Conservation (phyloP, 192 early-diverging fungal genomes). For the Coemansia biformis region DNA sequence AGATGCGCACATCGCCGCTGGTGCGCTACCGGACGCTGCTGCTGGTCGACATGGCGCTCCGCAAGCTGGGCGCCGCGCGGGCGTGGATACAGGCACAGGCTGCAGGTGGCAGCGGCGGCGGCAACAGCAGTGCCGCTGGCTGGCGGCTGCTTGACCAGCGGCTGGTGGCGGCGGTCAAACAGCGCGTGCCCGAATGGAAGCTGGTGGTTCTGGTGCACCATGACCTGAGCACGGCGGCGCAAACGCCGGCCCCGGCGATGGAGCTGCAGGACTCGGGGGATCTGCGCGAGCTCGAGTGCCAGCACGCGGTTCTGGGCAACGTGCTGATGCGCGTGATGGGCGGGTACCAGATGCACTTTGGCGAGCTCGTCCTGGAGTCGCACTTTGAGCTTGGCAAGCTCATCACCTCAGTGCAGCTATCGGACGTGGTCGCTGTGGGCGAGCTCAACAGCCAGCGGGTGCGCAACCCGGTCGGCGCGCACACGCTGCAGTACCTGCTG, state of each 20-base stretch:
- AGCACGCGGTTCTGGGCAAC: slow-evolving; percentile 19
- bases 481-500: slow-evolving; percentile 27
- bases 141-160: slow-evolving; percentile 27
- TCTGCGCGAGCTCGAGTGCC: not conserved
- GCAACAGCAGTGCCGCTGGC: not conserved
- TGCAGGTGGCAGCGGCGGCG: slow-evolving; percentile 1
- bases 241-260: too few species aligned
- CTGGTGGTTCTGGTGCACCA: slow-evolving; percentile 19
- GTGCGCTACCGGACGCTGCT: slow-evolving; percentile 42
- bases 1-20: slow-evolving; percentile 15
- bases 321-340: slow-evolving; percentile 38
- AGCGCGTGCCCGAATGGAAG: slow-evolving; percentile 43
- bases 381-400: slow-evolving; percentile 42
- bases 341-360: slow-evolving; percentile 41
- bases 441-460: not conserved
- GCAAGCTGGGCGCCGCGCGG: slow-evolving; percentile 27
- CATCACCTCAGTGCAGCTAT: slow-evolving; percentile 13
- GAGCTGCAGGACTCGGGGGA: not conserved
- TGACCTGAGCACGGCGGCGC: slow-evolving; percentile 4
- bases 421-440: slow-evolving; percentile 4
- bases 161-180: slow-evolving; percentile 28
- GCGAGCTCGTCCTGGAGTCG: slow-evolving; percentile 21
- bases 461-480: slow-evolving; percentile 24
- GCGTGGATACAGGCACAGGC: slow-evolving; percentile 14
- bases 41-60: slow-evolving; percentile 28